phyloP scores from a whole-genome alignment of 1,284 basidiomycete genomes.

The Porodaedalea pini region DNA sequence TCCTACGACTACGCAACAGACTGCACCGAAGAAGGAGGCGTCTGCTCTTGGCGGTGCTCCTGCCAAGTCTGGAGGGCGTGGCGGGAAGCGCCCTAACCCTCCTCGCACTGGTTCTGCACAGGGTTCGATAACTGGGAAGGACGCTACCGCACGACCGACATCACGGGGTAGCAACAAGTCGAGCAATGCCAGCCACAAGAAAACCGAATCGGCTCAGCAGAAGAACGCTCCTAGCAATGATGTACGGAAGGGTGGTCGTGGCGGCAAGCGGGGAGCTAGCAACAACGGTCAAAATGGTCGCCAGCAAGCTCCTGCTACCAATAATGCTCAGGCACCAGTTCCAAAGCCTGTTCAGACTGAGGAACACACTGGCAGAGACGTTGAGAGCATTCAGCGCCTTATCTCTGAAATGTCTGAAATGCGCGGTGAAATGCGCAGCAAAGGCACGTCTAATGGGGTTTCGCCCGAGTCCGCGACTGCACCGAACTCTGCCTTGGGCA shows the following conservation, averaged over 20 bases:
- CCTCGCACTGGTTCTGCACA: conserved; percentile 13
- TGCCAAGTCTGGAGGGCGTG: conserved; percentile 13
- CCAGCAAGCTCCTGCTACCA: conserved; percentile 12
- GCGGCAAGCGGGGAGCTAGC: conserved; percentile 38
- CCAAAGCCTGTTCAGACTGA: conserved; percentile 32
- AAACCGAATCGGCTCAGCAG: neutral
- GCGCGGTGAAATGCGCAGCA: conserved; percentile 29
- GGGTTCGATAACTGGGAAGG: conserved; percentile 6
- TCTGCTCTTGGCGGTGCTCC: neutral
- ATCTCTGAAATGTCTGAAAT: conserved; percentile 61
- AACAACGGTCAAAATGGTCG: conserved; percentile 46
- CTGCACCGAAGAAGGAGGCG: conserved; percentile 28
- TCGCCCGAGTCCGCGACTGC: conserved; percentile 36
- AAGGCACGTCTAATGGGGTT: conserved; percentile 53
- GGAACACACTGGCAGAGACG: conserved; percentile 64
- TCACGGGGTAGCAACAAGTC: conserved; percentile 19
- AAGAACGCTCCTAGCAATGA: neutral
- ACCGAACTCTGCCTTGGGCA: conserved; percentile 38
- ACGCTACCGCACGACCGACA: conserved; percentile 10
- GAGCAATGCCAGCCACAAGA: conserved; percentile 1
- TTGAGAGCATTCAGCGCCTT: conserved; percentile 76
- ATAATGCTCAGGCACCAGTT: conserved; percentile 6
- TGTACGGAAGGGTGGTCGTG: conserved; percentile 43
- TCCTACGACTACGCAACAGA: conserved; percentile 48
- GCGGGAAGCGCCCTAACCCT: conserved; percentile 10